Evolutionary conservation across 1,284 basidiomycete species (phyloP).

Genomic region (Ceratobasidium theobromae): DNA sequence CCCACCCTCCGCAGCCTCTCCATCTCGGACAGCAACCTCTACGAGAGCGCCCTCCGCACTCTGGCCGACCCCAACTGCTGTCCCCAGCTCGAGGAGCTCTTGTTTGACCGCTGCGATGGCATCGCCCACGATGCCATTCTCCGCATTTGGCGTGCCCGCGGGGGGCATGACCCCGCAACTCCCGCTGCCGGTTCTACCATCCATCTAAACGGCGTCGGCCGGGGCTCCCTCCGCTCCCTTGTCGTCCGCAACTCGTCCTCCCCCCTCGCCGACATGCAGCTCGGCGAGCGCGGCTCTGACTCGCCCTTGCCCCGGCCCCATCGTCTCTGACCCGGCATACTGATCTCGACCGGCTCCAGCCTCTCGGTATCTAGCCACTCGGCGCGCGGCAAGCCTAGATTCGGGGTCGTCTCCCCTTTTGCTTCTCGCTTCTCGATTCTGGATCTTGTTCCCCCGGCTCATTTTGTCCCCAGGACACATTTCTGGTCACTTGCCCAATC

Average conservation of each 20-base stretch:
- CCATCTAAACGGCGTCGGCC: not conserved
- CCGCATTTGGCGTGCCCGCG: constrained; percentile 9
- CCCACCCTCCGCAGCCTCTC: not conserved
- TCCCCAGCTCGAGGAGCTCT: constrained; percentile 11
- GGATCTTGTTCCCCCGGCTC: not conserved
- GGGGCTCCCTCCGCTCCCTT: not conserved
- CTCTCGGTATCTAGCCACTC: not conserved
- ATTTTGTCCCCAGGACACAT: too few relatives aligned
- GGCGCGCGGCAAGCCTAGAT: not conserved
- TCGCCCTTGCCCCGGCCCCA: not conserved
- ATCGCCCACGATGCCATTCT: constrained; percentile 2
- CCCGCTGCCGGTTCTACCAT: too few relatives aligned
- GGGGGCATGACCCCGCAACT: too few relatives aligned
- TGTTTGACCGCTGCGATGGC: constrained; percentile 22
- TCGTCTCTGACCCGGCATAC: not conserved
- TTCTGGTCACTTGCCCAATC: too few relatives aligned
- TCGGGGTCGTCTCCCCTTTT: not conserved
- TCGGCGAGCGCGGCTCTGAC: not conserved
- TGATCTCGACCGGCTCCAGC: not conserved
- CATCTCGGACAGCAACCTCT: constrained; percentile 17
- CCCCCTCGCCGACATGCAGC: constrained; percentile 22
- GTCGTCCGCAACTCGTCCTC: constrained; percentile 21
- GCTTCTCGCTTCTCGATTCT: not conserved
- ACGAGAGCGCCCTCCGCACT: constrained; percentile 9
- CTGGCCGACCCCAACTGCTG: constrained; percentile 19